Percentiles rank a stretch among this genome's conserved stretches.
Evolutionary conservation across 179 eudicot species (phyloP).

Genomic region (Nepenthes alata): DNA sequence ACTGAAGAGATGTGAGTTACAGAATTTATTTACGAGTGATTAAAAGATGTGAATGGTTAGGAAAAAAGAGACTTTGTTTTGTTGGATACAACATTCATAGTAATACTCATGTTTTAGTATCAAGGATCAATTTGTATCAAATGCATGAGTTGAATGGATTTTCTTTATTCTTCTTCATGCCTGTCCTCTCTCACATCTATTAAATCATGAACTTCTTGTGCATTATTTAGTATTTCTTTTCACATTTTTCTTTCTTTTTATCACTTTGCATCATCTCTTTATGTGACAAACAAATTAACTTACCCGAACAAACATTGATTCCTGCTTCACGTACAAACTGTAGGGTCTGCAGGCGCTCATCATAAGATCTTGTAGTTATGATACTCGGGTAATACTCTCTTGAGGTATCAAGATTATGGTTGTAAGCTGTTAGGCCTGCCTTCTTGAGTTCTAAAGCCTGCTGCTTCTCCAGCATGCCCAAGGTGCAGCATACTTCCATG

Average conservation of each 20-base stretch:
- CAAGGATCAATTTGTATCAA: no score
- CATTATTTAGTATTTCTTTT: neutral
- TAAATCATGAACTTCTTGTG: no score
- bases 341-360: slow-evolving; percentile 84
- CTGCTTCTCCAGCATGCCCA: slow-evolving; percentile 98
- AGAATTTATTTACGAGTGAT: no score
- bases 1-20: no score
- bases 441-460: slow-evolving; percentile 82
- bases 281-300: slow-evolving; percentile 1
- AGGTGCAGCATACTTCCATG: slow-evolving; percentile 98
- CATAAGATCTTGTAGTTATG: slow-evolving; percentile 81
- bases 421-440: slow-evolving; percentile 96
- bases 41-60: no score
- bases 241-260: neutral
- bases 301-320: slow-evolving; percentile 93
- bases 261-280: neutral
- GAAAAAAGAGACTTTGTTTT: no score
- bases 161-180: no score
- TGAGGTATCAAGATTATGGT: slow-evolving; percentile 96
- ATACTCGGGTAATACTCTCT: slow-evolving; percentile 89
- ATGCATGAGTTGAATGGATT: no score
- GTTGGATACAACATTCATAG: no score
- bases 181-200: no score
- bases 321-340: slow-evolving; percentile 91
- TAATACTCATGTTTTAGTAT: no score